Evolutionary conservation across 176 grass and related monocot genomes (phyloP).

Genomic region (Melocanna baccifera): DNA sequence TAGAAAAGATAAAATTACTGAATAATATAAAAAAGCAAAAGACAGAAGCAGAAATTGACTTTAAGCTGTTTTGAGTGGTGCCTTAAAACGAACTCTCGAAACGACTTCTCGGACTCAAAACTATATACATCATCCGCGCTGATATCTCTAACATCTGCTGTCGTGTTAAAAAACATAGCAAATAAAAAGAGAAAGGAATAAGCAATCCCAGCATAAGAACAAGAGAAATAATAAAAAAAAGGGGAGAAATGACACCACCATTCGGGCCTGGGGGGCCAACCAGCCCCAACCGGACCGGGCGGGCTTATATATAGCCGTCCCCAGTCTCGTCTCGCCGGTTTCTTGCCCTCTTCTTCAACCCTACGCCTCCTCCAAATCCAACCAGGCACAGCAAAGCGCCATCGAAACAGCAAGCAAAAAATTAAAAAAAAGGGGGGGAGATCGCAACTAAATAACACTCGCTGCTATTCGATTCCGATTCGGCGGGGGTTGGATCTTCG

Average conservation of each 20-base stretch:
- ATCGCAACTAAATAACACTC: conserved; percentile 26
- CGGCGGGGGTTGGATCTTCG: conserved; percentile 19
- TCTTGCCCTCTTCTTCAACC: conserved; percentile 22
- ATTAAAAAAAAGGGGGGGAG: not conserved
- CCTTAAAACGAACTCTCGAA: too few species aligned
- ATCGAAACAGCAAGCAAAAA: not conserved
- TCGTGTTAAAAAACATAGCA: too few species aligned
- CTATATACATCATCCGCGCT: accelerated
- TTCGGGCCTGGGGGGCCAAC: too few species aligned
- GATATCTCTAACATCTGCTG: accelerated
- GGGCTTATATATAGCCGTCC: not conserved
- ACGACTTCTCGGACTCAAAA: accelerated
- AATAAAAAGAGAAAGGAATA: too few species aligned
- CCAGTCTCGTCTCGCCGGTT: conserved; percentile 1
- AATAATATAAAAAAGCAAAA: too few species aligned
- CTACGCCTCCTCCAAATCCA: conserved; percentile 36
- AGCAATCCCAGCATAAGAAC: too few species aligned
- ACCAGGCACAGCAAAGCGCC: not conserved
- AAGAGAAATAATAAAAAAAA: too few species aligned
- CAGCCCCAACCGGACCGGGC: too few species aligned
- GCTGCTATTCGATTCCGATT: conserved; percentile 25
- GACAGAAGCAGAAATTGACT: too few species aligned
- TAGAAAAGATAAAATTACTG: too few species aligned
- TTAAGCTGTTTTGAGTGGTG: too few species aligned
- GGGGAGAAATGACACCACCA: too few species aligned